Evolutionary conservation across 108 stramenopile genomes (phyloP).

Genomic region (Stephanodiscus triporus): DNA sequence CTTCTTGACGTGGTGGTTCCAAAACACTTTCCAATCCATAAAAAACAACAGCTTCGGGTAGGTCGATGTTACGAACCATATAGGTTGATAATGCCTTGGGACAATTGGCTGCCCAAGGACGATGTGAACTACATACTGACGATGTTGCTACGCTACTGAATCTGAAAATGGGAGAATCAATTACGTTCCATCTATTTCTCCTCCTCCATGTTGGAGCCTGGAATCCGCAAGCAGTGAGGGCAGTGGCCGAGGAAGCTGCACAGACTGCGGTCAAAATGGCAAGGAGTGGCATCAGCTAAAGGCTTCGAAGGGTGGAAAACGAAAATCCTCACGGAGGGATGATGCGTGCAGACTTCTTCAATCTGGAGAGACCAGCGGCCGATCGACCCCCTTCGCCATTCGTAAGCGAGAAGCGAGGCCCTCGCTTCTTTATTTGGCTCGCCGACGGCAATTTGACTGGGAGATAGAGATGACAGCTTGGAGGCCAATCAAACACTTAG

Average conservation of each 20-base stretch:
- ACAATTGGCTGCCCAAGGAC: constrained; percentile 2
- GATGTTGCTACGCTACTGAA: background rate
- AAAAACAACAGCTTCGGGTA: constrained; percentile 75
- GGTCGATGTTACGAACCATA: constrained; percentile 85
- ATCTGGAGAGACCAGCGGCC: too few species aligned
- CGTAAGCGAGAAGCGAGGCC: too few species aligned
- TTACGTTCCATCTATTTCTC: background rate
- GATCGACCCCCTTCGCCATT: too few species aligned
- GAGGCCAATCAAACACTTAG: too few species aligned
- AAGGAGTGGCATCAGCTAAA: background rate
- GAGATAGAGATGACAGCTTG: too few species aligned
- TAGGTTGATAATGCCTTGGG: background rate
- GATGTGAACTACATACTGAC: background rate
- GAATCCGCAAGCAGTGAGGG: background rate
- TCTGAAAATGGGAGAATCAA: too few species aligned
- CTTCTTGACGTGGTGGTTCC: constrained; percentile 20
- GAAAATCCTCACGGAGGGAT: too few species aligned
- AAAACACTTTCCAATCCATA: constrained; percentile 61
- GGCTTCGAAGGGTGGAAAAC: too few species aligned
- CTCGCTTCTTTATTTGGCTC: too few species aligned
- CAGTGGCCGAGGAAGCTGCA: constrained; percentile 3
- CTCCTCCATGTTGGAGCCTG: background rate
- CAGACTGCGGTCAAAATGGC: background rate
- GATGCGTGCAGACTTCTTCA: too few species aligned
- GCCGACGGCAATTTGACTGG: too few species aligned